Conservation (phyloP, 23 red algal species). For the Gracilaria vermiculophylla region DNA sequence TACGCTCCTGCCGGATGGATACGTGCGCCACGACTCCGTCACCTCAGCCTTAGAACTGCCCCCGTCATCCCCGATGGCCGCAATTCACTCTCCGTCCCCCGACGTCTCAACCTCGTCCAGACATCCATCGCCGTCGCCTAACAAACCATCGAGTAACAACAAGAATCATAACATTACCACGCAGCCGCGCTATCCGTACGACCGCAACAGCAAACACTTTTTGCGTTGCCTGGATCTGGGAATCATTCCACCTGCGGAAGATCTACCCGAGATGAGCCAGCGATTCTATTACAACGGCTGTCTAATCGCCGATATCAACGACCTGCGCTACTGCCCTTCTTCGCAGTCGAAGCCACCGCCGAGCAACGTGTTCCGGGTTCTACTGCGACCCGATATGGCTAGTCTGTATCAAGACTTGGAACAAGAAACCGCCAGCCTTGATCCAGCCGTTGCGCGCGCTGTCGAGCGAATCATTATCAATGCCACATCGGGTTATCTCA, state of each 20-base stretch:
- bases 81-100: neutral
- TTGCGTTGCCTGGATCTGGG: conserved; percentile 67
- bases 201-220: conserved; percentile 57
- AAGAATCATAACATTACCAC: conserved; percentile 29
- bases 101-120: conserved; percentile 1
- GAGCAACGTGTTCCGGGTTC: conserved; percentile 39
- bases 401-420: conserved; percentile 51
- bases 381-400: conserved; percentile 57
- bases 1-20: conserved; percentile 62
- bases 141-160: neutral
- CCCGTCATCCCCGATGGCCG: conserved; percentile 1
- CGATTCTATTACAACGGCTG: conserved; percentile 77
- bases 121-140: conserved; percentile 11
- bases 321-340: conserved; percentile 8
- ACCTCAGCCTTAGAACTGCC: neutral
- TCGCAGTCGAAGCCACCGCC: neutral
- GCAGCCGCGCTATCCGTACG: conserved; percentile 56
- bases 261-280: conserved; percentile 51
- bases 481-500: conserved; percentile 1
- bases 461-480: conserved; percentile 54
- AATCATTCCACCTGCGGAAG: conserved; percentile 61
- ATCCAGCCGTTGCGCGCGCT: conserved; percentile 40
- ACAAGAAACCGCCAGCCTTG: conserved; percentile 19
- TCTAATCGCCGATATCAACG: conserved; percentile 73
- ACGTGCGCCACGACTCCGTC: conserved; percentile 40